phyloP scores from a whole-genome alignment of 108 stramenopile genomes.

The Stephanodiscus minutulus region DNA sequence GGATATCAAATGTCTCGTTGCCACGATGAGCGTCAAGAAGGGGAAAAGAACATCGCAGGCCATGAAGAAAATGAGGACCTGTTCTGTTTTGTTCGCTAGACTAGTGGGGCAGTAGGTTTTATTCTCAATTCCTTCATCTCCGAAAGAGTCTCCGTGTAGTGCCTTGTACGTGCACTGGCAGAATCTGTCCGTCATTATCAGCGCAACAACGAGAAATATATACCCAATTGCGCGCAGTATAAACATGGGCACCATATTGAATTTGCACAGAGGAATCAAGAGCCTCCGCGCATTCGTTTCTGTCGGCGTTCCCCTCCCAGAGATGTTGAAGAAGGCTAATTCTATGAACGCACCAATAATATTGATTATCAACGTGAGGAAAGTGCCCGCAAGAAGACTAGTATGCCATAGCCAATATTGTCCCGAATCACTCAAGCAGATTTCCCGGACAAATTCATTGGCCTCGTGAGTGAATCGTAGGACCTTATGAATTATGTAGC shows the following conservation, averaged over 20 bases:
- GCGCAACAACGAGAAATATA: slow-evolving; percentile 7
- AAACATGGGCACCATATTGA: slow-evolving; percentile 27
- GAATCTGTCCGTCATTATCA: slow-evolving; percentile 6
- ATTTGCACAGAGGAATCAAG: slow-evolving; percentile 34
- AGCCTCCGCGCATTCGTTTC: slow-evolving; percentile 17
- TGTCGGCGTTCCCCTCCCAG: slow-evolving; percentile 33
- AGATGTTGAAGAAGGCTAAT: slow-evolving; percentile 20
- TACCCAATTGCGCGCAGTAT: slow-evolving; percentile 12
- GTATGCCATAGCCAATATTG: slow-evolving; percentile 17
- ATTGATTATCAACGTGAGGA: slow-evolving; percentile 6
- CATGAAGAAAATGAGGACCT: slow-evolving; percentile 27
- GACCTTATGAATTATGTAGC: slow-evolving; percentile 16
- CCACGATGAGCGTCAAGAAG: slow-evolving; percentile 1
- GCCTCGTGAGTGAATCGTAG: slow-evolving; percentile 11
- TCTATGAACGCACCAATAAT: slow-evolving; percentile 17
- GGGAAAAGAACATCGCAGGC: slow-evolving; percentile 21
- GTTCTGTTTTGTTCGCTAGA: slow-evolving; percentile 7
- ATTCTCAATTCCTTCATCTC: background rate
- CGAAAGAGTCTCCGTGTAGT: background rate
- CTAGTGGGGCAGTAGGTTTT: slow-evolving; percentile 5
- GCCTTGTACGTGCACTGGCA: slow-evolving; percentile 18
- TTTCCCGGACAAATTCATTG: slow-evolving; percentile 1
- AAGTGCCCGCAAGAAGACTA: background rate
- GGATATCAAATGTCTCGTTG: slow-evolving; percentile 12
- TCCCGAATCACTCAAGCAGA: slow-evolving; percentile 15